Base-by-base conservation (phyloP, 2,329 filamentous ascomycete species). In the Verticillium dahliae region DNA sequence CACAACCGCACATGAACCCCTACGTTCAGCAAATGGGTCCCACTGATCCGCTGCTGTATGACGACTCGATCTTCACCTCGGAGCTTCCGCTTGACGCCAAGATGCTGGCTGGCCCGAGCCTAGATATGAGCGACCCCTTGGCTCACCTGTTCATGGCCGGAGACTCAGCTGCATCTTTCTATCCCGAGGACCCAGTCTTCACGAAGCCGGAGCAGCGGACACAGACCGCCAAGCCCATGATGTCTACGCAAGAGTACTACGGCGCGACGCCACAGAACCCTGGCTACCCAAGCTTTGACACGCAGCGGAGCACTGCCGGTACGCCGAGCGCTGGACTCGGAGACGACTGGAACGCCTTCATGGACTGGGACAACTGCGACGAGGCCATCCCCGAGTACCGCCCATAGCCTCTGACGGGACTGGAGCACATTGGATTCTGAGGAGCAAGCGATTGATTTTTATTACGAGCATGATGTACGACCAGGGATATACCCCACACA, bases 31-130 rank as follows among this genome's bases (percentile, higher is more conserved):
- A 45, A n/a, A 63, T 45, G 58, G 60, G 52, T 63, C 67, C 22
- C 61, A 66, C 56, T 60, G 65, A 73, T 31, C 54, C 69, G 1
- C 63, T 61, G 1, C 66, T 70, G 58, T 70, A 68, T 41, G 65
- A 66, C 2, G 63, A 65, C 1, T 79, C 78, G 0, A 69, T 69
- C 1, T 81, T 81, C 59, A 80, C 78, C 0, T 67, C 76, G 0
- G 74, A 79, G 62, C 66, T 81, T 6, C 73, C 79, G 0, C 65
- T 74, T 1, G 78, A 81, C 57, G 73, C 75, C 1, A 78, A 75
- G 65, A 75, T 78, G 75, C 69, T 81, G 65, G 66, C 71, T 45
- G 62, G 61, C 6, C 67, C 71, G 1, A 72, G 72, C 6, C 59
- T 74, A 13, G 71, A 73, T 35, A 69, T 74, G 65, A 69, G 58